Percentiles rank a stretch among this genome's conserved stretches.
Evolutionary conservation across 345 rosid species (phyloP).

Genomic region (Psidium guajava): DNA sequence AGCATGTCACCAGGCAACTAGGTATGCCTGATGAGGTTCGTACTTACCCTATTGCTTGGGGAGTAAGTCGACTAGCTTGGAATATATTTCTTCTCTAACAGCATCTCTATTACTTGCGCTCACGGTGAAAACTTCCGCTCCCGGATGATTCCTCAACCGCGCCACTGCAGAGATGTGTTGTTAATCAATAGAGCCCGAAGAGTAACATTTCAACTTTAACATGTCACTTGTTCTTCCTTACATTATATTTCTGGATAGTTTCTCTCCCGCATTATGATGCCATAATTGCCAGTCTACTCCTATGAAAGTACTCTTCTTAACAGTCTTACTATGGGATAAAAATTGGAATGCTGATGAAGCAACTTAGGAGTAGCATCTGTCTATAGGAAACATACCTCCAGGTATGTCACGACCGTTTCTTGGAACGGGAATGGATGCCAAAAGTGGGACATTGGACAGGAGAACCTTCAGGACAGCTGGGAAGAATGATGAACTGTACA

Average conservation of each 20-base stretch:
- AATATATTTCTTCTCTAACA: slow-evolving; percentile 27
- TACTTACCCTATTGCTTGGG: not conserved
- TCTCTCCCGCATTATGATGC: not conserved
- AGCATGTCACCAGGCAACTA: not conserved
- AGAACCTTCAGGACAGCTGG: slow-evolving; percentile 53
- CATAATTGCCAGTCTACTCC: not conserved
- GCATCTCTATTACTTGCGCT: slow-evolving; percentile 39
- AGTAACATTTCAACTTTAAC: not conserved
- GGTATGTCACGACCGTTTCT: slow-evolving; percentile 51
- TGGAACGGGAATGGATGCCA: slow-evolving; percentile 55
- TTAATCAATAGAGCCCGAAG: not conserved
- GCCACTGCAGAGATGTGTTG: slow-evolving; percentile 29
- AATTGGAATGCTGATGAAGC: not conserved
- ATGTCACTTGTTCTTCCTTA: not conserved
- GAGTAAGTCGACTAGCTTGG: slow-evolving; percentile 23
- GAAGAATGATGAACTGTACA: slow-evolving; percentile 53
- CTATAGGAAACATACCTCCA: slow-evolving; percentile 23
- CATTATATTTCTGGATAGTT: not conserved
- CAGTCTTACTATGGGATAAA: not conserved
- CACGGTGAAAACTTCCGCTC: slow-evolving; percentile 38
- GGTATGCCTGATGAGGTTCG: not conserved
- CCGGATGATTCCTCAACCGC: slow-evolving; percentile 48
- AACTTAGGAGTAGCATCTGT: not conserved
- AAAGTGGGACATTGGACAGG: slow-evolving; percentile 41
- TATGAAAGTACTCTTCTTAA: not conserved